Base-by-base conservation (phyloP, 805 yeast species). In the Candida fluviatilis region DNA sequence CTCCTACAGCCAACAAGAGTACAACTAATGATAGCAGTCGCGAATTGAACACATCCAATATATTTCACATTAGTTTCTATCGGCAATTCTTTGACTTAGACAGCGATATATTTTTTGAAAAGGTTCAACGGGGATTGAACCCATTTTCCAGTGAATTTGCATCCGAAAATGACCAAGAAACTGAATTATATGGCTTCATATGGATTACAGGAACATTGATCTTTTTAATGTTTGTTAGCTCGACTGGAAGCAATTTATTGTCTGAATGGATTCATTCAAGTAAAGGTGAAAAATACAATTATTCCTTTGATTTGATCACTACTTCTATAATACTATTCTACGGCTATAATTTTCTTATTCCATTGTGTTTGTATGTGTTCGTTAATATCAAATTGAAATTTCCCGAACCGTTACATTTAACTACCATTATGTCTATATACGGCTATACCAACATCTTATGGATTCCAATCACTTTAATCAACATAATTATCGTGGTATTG, bases 141-240 rank as follows among this genome's bases (percentile, higher is more conserved):
- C 84, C 90, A 13, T 47, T 71, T 29, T 51, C 60, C 4, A 34
- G 31, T 10, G 38, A 35, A 6, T 53, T 58, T 12, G 50, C 52
- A 18, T 48, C 51, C 13, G 53, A 50, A 5, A 66, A 58, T 24
- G 66, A 68, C 33, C 69, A 69, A 28, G 67, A 69, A 12, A 54
- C 62, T 1, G 98, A 90, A 52, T 62, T 90, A 37, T 91, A 88
- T 57, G 96, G 96, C 0, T 84, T 95, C 5, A 66, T 88, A 14
- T 90, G 98, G 98, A 80, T 90, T 31, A 84, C 91, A 10, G 88
- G 89, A 0, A 83, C 95, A 0, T 76, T 87, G 35, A 78, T 86
- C 1, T 77, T 85, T 46, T 65, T 82, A 23, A 69, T 86, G 56
- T 89, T 89, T 61, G 80, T 88, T 41, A 74, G 89, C 32, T 76